phyloP scores from a whole-genome alignment of 306 rosid genomes.

The Glycine soja region DNA sequence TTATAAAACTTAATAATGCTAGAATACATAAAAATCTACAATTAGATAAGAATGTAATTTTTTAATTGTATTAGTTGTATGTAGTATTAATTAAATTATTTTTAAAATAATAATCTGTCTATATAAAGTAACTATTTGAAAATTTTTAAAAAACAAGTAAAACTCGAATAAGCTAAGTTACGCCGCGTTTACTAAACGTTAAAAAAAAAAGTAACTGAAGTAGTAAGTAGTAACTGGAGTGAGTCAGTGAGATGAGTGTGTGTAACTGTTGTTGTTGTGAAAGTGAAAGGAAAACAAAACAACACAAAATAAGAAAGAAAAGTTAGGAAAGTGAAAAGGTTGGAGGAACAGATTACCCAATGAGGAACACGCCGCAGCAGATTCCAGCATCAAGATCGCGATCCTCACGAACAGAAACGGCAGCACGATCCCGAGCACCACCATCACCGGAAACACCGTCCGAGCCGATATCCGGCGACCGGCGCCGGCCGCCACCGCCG shows the following conservation, averaged over 20 bases:
- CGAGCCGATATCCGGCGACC: slow-evolving; percentile 68
- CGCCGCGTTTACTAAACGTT: neutral
- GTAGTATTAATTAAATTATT: neutral
- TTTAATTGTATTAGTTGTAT: too few species aligned
- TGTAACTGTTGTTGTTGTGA: neutral
- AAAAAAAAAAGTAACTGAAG: neutral
- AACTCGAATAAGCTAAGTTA: neutral
- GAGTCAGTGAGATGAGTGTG: neutral
- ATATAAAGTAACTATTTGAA: neutral
- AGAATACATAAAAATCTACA: neutral
- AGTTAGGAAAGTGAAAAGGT: neutral
- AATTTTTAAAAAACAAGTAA: neutral
- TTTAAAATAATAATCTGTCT: neutral
- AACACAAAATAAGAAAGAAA: neutral
- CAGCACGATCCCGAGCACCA: slow-evolving; percentile 66
- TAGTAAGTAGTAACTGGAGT: neutral
- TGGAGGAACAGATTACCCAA: slow-evolving; percentile 52
- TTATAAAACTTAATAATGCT: neutral
- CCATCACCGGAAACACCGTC: slow-evolving; percentile 59
- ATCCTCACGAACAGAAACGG: slow-evolving; percentile 75
- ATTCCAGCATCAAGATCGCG: slow-evolving; percentile 81
- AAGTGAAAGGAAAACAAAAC: neutral
- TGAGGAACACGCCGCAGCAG: slow-evolving; percentile 73
- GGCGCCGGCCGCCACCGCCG: neutral
- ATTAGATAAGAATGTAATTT: too few species aligned